Evolutionary conservation across 352 stramenopile genomes (phyloP), one percentile per base, ranked within the genome.

Genomic region (Globisporangium paddicum): DNA sequence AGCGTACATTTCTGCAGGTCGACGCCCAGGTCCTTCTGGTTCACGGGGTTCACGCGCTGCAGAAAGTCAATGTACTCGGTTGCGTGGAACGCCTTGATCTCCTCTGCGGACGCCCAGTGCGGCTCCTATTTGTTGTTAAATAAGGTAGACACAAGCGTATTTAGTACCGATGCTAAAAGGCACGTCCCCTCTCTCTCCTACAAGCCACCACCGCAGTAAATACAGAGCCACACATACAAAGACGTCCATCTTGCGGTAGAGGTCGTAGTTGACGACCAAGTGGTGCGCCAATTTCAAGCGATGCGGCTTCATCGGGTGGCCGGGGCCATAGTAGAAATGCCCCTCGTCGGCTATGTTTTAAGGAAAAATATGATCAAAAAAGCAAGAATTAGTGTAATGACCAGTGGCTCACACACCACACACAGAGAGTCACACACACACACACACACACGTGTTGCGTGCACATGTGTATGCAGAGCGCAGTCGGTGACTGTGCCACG

Each of bases 31-130:
- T 97, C 77, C 44, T 96, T 87, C 61, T 98, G 72, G 73, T 99
- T 99, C 72, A 99, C 97, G 21, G 97, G 97, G 21, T 96, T 99
- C 54, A 99, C 97, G 16, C 97, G 87, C 4, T 93, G 88, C 52
- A 99, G 65, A 67, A 99, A 99, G 66, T 99, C 98, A 67, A 99
- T 98, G 87, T 99, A 99, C 76, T 99, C 98, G 69, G 99, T 97
- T 55, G 92, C 97, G 79, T 99, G 98, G 71, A 99, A 99, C 42
- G 95, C 87, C 34, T 96, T 99, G 81, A 99, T 96, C 60, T 99
- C 95, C 37, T 90, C 95, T 5, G 79, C 71, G 19, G 79, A 87
- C 30, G 77, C 82, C 68, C 82, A 90, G 63, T 93, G 86, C 6
- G 84, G 84, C 65, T 90, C 77, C 86, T 92, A 60, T 41, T 23